Base-by-base conservation (phyloP, 352 stramenopile species). In the Phytophthora crassamura region DNA sequence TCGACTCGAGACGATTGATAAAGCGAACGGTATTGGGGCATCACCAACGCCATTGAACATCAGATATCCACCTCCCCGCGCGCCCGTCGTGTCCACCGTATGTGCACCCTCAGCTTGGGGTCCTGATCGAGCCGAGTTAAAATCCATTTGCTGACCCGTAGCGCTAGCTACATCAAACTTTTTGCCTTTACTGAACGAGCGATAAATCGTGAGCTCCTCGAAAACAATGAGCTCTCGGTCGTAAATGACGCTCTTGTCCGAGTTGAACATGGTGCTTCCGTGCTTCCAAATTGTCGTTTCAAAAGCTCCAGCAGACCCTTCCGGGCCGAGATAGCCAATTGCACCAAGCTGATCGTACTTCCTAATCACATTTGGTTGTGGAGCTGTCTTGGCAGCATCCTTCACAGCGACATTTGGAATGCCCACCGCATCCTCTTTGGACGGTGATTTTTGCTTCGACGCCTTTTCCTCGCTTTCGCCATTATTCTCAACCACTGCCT, bases 1-100 rank as follows among this genome's bases (percentile, higher is more conserved):
- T 5, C 50, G 56, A 42, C 65, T 72, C 10, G 78, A 77, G 11
- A 84, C 78, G 28, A 91, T 86, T 30, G 82, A 90, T 22, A 95
- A 57, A 0, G 83, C 82, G 25, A 95, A 90, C 8, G 83, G 84
- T 40, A 95, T 87, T 0, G 87, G 87, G 7, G 87, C 87, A 59
- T 95, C 87, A 5, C 87, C 87, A 20, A 95, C 74, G 43, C 87
- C 87, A 36, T 95, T 93, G 43, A 92, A 95, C 87, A 95, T 95
- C 16, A 95, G 59, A 60, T 95, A 95, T 0, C 87, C 87, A 18
- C 87, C 84, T 28, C 85, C 82, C 51, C 87, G 75, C 14, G 74
- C 76, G n/a, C 67, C 68, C 47, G 59, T 74, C 43, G 63, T 72
- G 15, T 79, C 71, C 38, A 75, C 75, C 40, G 76, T 69, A 63